These are phyloP conservation scores for Diaporthe destruens DNA, from an alignment of 2,329 filamentous ascomycete genomes.

Conservation along the genomic window DNA sequence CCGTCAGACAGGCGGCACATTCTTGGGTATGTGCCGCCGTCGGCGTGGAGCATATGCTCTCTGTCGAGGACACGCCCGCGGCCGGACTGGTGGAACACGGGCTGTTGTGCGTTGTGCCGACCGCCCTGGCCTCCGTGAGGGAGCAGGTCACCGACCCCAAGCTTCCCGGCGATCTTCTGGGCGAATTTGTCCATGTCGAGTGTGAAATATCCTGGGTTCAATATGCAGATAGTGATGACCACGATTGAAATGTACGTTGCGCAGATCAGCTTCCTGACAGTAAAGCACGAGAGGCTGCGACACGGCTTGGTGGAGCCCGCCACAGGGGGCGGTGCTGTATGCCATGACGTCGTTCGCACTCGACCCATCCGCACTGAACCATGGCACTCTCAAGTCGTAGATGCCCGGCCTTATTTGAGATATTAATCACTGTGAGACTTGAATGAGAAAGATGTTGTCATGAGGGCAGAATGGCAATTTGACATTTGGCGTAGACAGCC, in stretches of 20 bases:
- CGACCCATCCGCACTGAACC: slow-evolving; percentile 21
- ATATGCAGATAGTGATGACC: slow-evolving; percentile 2
- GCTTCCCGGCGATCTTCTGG: slow-evolving; percentile 27
- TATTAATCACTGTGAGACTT: background rate
- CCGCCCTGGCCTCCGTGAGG: slow-evolving; percentile 3
- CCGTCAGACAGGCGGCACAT: slow-evolving; percentile 59
- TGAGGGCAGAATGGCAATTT: background rate
- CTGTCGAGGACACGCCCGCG: slow-evolving; percentile 29
- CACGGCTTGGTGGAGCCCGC: slow-evolving; percentile 21
- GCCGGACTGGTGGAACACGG: slow-evolving; percentile 17
- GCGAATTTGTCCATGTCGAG: slow-evolving; percentile 24
- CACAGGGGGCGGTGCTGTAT: slow-evolving; percentile 19
- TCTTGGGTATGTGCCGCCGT: slow-evolving; percentile 60
- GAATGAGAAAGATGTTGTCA: background rate
- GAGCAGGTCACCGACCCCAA: slow-evolving; percentile 25
- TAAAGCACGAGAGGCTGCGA: slow-evolving; percentile 26
- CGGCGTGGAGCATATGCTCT: slow-evolving; percentile 49
- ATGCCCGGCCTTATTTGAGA: background rate
- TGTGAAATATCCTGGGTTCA: background rate
- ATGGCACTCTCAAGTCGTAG: slow-evolving; percentile 22
- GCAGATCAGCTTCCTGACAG: slow-evolving; percentile 25
- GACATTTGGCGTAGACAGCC: background rate
- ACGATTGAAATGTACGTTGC: slow-evolving; percentile 27
- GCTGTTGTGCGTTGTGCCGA: slow-evolving; percentile 13
- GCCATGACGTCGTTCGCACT: slow-evolving; percentile 28